These are phyloP conservation scores for Pseudoscleropodium purum DNA, from an alignment of 225 moss, liverwort and hornwort species.

Conservation along the genomic window DNA sequence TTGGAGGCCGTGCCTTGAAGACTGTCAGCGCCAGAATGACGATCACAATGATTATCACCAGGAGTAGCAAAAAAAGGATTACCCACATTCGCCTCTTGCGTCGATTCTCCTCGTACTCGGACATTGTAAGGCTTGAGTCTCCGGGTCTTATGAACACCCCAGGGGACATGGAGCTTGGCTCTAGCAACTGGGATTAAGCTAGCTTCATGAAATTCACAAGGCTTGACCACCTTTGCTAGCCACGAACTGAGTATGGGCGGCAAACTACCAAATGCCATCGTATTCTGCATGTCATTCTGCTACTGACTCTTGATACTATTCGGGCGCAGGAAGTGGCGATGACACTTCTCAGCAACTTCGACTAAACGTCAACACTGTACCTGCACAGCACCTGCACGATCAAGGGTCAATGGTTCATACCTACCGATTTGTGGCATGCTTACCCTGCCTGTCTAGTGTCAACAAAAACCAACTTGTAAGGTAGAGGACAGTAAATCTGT, in stretches of 20 bases:
- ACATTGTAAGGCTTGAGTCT: slow-evolving; percentile 10
- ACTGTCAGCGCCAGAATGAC: slow-evolving; percentile 20
- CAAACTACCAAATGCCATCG: background rate
- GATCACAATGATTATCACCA: background rate
- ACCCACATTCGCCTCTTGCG: slow-evolving; percentile 15
- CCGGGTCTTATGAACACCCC: slow-evolving; percentile 12
- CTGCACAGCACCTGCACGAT: background rate
- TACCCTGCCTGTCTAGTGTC: background rate
- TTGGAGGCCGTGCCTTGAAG: slow-evolving; percentile 22
- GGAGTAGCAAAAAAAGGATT: background rate
- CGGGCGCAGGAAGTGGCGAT: background rate
- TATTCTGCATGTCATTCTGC: background rate
- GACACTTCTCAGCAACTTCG: background rate
- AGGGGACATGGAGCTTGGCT: background rate
- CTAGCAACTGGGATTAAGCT: background rate
- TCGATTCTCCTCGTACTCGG: slow-evolving; percentile 16
- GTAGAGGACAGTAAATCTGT: background rate
- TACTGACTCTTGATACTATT: background rate
- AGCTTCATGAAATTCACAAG: background rate
- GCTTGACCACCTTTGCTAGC: background rate
- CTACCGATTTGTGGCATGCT: background rate
- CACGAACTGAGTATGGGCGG: background rate
- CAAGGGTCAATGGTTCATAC: background rate
- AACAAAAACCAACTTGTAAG: background rate
- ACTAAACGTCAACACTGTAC: background rate